phyloP scores from a whole-genome alignment of 1,284 basidiomycete species.

The Lignosus rhinocerotis region DNA sequence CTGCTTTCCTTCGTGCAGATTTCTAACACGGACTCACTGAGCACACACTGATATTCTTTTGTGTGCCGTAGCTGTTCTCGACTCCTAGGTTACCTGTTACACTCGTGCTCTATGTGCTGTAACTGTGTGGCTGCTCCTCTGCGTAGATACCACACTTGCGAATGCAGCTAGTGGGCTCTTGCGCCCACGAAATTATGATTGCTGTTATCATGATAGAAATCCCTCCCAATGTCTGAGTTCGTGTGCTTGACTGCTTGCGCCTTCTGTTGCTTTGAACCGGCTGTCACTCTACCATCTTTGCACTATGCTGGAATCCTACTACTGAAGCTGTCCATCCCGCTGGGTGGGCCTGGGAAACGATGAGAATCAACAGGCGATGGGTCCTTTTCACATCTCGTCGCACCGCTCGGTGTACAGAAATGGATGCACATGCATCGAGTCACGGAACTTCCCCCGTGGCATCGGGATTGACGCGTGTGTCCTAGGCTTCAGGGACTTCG shows the following conservation, averaged over 20 bases:
- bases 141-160: neutral
- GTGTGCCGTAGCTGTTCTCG: constrained; percentile 1
- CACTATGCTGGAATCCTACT: neutral
- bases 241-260: neutral
- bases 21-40: neutral
- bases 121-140: constrained; percentile 8
- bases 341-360: neutral
- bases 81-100: neutral
- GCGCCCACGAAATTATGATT: neutral
- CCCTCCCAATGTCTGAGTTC: neutral
- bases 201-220: constrained; percentile 8
- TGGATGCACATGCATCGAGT: constrained; percentile 1
- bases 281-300: constrained; percentile 7
- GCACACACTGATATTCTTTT: constrained; percentile 1
- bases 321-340: neutral
- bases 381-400: neutral
- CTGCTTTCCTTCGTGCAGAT: neutral
- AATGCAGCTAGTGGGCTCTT: neutral
- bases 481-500: neutral
- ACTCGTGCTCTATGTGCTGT: constrained; percentile 3
- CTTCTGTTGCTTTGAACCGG: neutral
- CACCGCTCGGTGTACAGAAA: constrained; percentile 2
- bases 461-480: constrained; percentile 1
- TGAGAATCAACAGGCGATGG: neutral
- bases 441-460: constrained; percentile 4